phyloP scores from a whole-genome alignment of 805 yeast species.

The Kluyveromyces lactis region DNA sequence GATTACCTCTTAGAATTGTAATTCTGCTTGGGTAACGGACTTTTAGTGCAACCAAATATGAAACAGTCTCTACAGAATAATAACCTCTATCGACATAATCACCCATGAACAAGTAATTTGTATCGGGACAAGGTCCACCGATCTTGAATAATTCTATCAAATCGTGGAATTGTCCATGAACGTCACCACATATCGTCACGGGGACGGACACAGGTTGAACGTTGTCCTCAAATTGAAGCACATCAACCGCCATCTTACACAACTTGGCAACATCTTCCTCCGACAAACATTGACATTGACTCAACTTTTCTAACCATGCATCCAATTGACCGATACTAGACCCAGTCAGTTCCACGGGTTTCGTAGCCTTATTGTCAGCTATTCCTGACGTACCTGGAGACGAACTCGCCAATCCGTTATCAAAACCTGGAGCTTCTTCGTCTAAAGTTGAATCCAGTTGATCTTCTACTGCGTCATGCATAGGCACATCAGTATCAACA shows the following conservation, averaged over 20 bases:
- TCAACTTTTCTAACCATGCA: constrained; percentile 75
- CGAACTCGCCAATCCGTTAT: constrained; percentile 12
- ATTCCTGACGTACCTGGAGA: constrained; percentile 31
- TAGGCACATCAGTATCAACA: constrained; percentile 71
- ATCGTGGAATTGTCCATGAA: constrained; percentile 95
- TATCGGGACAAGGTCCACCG: constrained; percentile 90
- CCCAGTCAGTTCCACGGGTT: constrained; percentile 33
- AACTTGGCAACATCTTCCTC: constrained; percentile 73
- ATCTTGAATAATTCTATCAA: constrained; percentile 86
- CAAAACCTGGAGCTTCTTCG: constrained; percentile 15
- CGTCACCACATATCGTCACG: constrained; percentile 95
- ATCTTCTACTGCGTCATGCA: constrained; percentile 62
- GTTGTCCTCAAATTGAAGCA: constrained; percentile 82
- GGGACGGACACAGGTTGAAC: constrained; percentile 95
- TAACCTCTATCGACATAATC: constrained; percentile 91
- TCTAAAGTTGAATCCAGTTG: constrained; percentile 31
- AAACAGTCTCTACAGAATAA: constrained; percentile 80
- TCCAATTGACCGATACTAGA: constrained; percentile 63
- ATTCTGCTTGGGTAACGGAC: constrained; percentile 86
- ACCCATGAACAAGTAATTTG: constrained; percentile 83
- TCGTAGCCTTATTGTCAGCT: constrained; percentile 32
- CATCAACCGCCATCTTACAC: constrained; percentile 88
- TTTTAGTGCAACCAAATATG: constrained; percentile 83
- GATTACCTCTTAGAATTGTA: constrained; percentile 89
- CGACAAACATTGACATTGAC: constrained; percentile 70